Conservation (phyloP, 768 basidiomycete genomes). For the Botryobasidium botryosum region DNA sequence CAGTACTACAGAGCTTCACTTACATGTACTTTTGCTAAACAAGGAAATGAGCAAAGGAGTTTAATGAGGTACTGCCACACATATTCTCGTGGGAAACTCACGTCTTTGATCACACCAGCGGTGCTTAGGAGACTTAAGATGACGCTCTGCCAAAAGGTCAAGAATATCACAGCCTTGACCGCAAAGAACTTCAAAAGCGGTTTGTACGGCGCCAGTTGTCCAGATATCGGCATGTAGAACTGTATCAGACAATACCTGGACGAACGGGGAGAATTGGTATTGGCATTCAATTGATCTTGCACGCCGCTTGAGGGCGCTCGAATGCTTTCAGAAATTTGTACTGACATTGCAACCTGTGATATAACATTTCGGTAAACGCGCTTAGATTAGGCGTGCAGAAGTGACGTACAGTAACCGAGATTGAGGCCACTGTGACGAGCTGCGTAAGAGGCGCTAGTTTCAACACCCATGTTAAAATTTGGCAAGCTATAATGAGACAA, state of each 20-base stretch:
- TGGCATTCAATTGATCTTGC: too few species aligned
- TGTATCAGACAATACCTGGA: constrained; percentile 70
- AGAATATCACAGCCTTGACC: constrained; percentile 58
- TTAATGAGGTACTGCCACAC: too few species aligned
- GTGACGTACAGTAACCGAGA: constrained; percentile 55
- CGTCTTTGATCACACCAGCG: constrained; percentile 46
- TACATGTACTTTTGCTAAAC: constrained; percentile 11
- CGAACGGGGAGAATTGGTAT: too few species aligned
- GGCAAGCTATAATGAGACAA: constrained; percentile 12
- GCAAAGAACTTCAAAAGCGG: constrained; percentile 55
- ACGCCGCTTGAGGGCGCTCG: too few species aligned
- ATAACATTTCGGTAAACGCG: neutral
- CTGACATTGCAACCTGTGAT: neutral
- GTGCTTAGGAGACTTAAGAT: constrained; percentile 38
- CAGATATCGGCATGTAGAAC: constrained; percentile 41
- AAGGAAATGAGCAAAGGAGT: neutral
- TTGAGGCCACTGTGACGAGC: constrained; percentile 43
- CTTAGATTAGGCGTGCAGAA: too few species aligned
- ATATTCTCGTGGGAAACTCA: constrained; percentile 17
- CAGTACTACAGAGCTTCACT: neutral
- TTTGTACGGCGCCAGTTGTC: constrained; percentile 35
- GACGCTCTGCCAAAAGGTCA: constrained; percentile 64
- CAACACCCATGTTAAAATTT: neutral
- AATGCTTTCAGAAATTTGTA: too few species aligned
- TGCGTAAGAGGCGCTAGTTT: constrained; percentile 14